Base-by-base conservation (phyloP, 352 stramenopile genomes). In the Phytophthora rubi region DNA sequence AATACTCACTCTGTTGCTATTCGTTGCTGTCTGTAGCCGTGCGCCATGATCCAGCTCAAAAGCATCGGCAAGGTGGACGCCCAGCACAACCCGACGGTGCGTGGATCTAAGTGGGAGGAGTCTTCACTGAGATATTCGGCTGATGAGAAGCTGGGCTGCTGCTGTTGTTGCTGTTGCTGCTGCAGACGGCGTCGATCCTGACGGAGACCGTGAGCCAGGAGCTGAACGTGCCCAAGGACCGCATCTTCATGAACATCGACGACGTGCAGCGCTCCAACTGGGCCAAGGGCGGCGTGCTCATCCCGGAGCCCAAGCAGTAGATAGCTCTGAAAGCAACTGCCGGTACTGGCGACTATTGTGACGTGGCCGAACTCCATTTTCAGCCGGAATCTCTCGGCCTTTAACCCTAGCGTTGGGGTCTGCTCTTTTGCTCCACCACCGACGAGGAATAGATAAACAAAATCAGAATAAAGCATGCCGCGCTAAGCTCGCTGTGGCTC, bases 171-270 rank as follows among this genome's bases (percentile, higher is more conserved):
- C 5, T 32, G 1, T 18, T 65, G 39, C n/a, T 57, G 6, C 18
- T 59, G 18, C 47, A 89, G 81, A 88, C 80, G 30, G 79, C 60
- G 23, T 82, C 73, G 8, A 59, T 73, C 28, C 61, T 89, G 28
- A 86, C 78, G 33, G 66, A 75, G 23, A 75, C 52, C 10, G 81
- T 85, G 62, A 85, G 73, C 54, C 63, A 79, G 48, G 75, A 75
- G 54, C 59, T 89, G 26, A 68, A 65, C 47, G 65, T 89, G 12
- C 70, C 76, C 7, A 62, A 26, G 23, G 75, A 74, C 18, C 81
- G 81, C 53, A 80, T 88, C 65, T 89, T 80, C 68, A 85, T 89
- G 73, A 88, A 81, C 48, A 68, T 89, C 7, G 74, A 82, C 68
- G 77, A 86, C 63, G 65, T 87, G 49, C 65, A 62, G 56, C 77